These are phyloP conservation scores for Rosa chinensis DNA, from an alignment of 306 rosid species.

Conservation along the genomic window DNA sequence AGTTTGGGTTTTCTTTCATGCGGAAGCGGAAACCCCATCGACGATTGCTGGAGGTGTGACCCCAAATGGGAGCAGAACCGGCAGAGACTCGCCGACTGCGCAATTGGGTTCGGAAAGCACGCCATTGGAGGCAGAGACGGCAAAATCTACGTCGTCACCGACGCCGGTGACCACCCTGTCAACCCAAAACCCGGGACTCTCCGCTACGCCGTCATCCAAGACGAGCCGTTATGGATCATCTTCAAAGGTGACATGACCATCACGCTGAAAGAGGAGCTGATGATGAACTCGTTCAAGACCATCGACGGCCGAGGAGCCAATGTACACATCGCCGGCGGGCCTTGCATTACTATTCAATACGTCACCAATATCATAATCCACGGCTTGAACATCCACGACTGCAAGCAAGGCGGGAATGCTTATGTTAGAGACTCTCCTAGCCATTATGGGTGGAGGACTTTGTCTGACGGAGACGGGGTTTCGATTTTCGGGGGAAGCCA, in stretches of 20 bases:
- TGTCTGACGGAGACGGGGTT: conserved; percentile 83
- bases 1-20: conserved; percentile 72
- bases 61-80: conserved; percentile 73
- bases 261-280: conserved; percentile 60
- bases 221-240: conserved; percentile 78
- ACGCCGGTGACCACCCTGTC: conserved; percentile 65
- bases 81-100: conserved; percentile 67
- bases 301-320: conserved; percentile 80
- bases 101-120: conserved; percentile 77
- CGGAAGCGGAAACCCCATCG: conserved; percentile 74
- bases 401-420: conserved; percentile 75
- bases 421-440: conserved; percentile 78
- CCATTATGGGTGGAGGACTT: conserved; percentile 82
- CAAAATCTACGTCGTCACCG: conserved; percentile 66
- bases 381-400: conserved; percentile 80
- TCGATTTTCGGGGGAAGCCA: conserved; percentile 87
- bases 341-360: conserved; percentile 83
- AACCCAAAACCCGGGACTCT: conserved; percentile 79
- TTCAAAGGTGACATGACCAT: conserved; percentile 79
- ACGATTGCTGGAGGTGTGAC: conserved; percentile 96
- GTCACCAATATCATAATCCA: conserved; percentile 79
- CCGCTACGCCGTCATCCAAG: conserved; percentile 71
- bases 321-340: conserved; percentile 92
- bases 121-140: conserved; percentile 92
- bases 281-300: conserved; percentile 85